Base-by-base conservation (phyloP, 257 asterid genomes). In the Buddleja alternifolia region DNA sequence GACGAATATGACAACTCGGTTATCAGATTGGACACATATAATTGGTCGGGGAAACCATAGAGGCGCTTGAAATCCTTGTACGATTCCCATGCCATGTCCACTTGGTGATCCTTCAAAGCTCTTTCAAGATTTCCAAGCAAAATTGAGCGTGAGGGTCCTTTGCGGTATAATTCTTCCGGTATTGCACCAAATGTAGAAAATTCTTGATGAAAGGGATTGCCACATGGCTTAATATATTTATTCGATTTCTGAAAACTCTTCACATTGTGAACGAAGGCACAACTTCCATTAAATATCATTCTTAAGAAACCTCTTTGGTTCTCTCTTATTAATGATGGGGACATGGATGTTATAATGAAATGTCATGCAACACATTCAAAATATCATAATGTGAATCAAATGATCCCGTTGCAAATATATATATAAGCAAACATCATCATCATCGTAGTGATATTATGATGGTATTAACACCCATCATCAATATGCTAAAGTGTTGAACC, bases 11-110 rank as follows among this genome's bases (percentile, higher is more conserved):
- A 84, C 54, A 86, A 72, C 69, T 80, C 84, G 0, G 79, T 85
- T 40, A 90, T 79, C 81, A 93, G 68, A 73, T 67, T 69, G 59
- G 80, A 53, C 72, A 89, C 21, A n/a, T n/a, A 86, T 69, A 63
- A 63, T 10, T 69, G 82, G 29, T 82, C 84, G 3, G 95, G 95
- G 54, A 78, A 90, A 63, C 99, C 97, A 68, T 85, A 81, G 19
- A 82, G 61, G 29, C 81, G 77, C 69, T 81, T 83, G 76, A 85
- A 84, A 77, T 85, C 87, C 52, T 76, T 75, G 74, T 82, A 92
- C 24, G 86, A 60, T 41, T 84, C 84, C 92, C 87, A 92, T 20
- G 96, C 95, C 65, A 86, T 86, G 23, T 78, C 84, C 75, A 90
- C 71, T 61, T 73, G 73, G 69, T 75, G 90, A 71, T 85, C 84